Percentiles rank a stretch among this genome's conserved stretches.
These are phyloP conservation scores for Gnaphalium uliginosum DNA, from an alignment of 129 eudicot species.

Conservation along the genomic window DNA sequence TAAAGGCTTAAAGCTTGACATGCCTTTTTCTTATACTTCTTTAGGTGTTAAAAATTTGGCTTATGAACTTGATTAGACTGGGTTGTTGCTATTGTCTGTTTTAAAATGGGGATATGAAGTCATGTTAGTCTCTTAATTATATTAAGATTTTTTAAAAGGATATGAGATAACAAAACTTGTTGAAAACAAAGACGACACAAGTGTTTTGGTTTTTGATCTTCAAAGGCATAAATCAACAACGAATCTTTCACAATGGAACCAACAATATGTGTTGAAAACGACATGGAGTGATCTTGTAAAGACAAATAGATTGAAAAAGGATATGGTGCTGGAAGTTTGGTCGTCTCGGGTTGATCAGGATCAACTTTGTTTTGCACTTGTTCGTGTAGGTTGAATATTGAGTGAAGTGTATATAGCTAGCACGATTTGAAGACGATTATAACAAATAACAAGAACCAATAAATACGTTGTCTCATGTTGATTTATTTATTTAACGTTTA, in stretches of 20 bases:
- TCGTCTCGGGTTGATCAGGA: not conserved
- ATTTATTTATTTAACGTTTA: no score
- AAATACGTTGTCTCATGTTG: no score
- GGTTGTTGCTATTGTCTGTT: no score
- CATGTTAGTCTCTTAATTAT: no score
- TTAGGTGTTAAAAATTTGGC: no score
- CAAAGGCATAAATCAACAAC: not conserved
- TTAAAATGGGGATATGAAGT: no score
- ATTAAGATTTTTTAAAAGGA: not conserved
- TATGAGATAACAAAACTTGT: not conserved
- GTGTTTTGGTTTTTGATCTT: not conserved
- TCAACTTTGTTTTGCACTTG: not conserved
- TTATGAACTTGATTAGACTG: no score
- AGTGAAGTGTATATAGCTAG: no score
- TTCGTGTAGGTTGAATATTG: no score
- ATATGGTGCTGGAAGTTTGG: not conserved
- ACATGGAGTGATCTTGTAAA: not conserved
- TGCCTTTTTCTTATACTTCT: no score
- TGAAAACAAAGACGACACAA: not conserved
- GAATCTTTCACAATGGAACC: conserved; percentile 1
- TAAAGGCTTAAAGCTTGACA: no score
- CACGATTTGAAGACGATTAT: not conserved
- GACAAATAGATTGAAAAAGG: not conserved
- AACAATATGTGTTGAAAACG: not conserved
- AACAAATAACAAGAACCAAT: no score